These are phyloP conservation scores for Fragosphaeria purpurea DNA, from an alignment of 2,329 filamentous ascomycete species.

Conservation along the genomic window DNA sequence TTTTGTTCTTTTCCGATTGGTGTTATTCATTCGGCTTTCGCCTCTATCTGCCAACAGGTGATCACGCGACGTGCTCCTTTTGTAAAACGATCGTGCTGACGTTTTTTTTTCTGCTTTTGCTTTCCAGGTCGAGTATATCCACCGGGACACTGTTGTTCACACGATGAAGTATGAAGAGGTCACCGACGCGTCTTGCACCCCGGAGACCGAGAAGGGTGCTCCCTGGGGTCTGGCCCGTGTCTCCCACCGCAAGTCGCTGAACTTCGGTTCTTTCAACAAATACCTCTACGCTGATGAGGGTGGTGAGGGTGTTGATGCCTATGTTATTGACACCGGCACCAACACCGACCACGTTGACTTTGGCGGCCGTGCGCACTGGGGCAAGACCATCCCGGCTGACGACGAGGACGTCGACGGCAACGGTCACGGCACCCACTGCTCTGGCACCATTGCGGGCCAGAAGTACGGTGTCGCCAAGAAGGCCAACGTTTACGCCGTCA, in stretches of 20 bases:
- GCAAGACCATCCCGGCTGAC: slow-evolving; percentile 81
- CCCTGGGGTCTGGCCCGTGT: slow-evolving; percentile 99
- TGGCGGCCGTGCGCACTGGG: slow-evolving; percentile 90
- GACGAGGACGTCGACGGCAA: slow-evolving; percentile 92
- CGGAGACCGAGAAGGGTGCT: slow-evolving; percentile 74
- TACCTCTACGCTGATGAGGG: slow-evolving; percentile 85
- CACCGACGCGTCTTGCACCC: slow-evolving; percentile 26
- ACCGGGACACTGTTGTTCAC: slow-evolving; percentile 88
- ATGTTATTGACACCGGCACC: slow-evolving; percentile 96
- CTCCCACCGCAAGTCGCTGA: slow-evolving; percentile 80
- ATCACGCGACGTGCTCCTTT: slow-evolving; percentile 5
- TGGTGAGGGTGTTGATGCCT: slow-evolving; percentile 96
- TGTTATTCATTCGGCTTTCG: background rate
- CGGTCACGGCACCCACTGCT: slow-evolving; percentile 98
- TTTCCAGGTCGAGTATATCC: slow-evolving; percentile 82
- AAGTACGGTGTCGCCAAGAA: slow-evolving; percentile 99
- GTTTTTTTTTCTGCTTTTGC: background rate
- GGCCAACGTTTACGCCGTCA: slow-evolving; percentile 92
- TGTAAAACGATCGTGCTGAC: slow-evolving; percentile 1
- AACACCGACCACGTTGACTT: slow-evolving; percentile 94
- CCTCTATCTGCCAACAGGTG: background rate
- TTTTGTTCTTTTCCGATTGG: background rate
- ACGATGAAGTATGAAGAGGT: slow-evolving; percentile 50
- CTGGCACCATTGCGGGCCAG: slow-evolving; percentile 92
- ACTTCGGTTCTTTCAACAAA: slow-evolving; percentile 94